Evolutionary conservation across 805 yeast species (phyloP), one percentile per base, ranked within the genome.

Genomic region (Jamesozyma rosinii): DNA sequence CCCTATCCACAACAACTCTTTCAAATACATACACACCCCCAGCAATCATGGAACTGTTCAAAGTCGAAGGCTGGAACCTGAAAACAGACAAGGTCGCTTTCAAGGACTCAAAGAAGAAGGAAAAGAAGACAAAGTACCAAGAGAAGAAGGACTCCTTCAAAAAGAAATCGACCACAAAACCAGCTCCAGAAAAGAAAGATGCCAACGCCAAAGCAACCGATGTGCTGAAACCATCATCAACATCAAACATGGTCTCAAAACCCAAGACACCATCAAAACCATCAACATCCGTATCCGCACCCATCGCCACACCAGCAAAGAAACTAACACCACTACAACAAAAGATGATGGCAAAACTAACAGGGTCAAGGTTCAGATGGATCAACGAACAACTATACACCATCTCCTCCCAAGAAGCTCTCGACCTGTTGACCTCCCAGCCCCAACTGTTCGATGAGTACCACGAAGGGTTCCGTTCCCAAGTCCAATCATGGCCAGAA

Each of bases 291-390:
- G 4, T 14, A 10, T 19, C 34, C 14, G 36, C 39, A 33, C 24
- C 37, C 18, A 24, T 38, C 29, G 56, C 54, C 21, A 36, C 55
- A 15, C 47, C 58, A 36, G 44, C 59, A 3, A 55, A 61, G n/a
- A 56, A 63, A 31, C 65, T 89, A 42, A 86, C 96, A 0, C 94
- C 95, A 15, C 66, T 89, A 49, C 99, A 92, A 64, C 84, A 83
- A 55, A 92, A 92, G 58, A 90, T 92, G 97, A 78, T 87, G 80
- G 87, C 85, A 37, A 92, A 92, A 61, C 73, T 92, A 35, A 78
- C 94, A 1, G 99, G 99, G 0, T 87, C 97, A 1, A 71, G 98
- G 53, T 92, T 92, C 67, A 74, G 99, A 62, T 92, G 97, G 97
- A 92, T 92, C 59, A 92, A 92, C 61, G 98, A 92, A 64, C 95